phyloP scores from a whole-genome alignment of 768 basidiomycete genomes.

The Lactarius akahatsu region DNA sequence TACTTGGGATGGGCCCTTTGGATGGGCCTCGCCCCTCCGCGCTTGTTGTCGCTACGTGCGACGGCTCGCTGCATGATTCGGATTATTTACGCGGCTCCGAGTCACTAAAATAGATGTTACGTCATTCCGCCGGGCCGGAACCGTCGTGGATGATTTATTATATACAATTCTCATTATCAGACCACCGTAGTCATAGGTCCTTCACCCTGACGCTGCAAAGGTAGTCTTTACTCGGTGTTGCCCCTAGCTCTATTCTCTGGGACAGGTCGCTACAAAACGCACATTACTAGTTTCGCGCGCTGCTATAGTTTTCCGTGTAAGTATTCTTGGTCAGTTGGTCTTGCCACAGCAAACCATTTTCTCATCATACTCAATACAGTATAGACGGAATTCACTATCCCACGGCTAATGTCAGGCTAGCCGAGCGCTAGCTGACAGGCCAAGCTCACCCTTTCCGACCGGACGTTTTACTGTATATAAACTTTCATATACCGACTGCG shows the following conservation, averaged over 20 bases:
- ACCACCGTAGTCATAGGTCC: not conserved
- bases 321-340: not conserved
- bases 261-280: not conserved
- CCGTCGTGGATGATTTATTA: too few relatives aligned
- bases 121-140: not conserved
- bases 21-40: not conserved
- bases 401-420: not conserved
- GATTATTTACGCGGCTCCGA: not conserved
- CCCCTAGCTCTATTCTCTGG: not conserved
- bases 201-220: not conserved
- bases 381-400: not conserved
- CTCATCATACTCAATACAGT: not conserved
- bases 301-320: not conserved
- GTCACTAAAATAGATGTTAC: not conserved
- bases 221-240: too few relatives aligned
- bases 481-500: not conserved
- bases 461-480: not conserved
- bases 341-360: not conserved
- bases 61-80: not conserved
- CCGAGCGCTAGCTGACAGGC: conserved; percentile 1
- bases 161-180: not conserved
- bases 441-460: not conserved
- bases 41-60: not conserved
- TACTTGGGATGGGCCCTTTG: too few relatives aligned
- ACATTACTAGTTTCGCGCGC: not conserved